Evolutionary conservation across 768 basidiomycete genomes (phyloP), one percentile per base, ranked within the genome.

Genomic region (Lanmaoa rubissima): DNA sequence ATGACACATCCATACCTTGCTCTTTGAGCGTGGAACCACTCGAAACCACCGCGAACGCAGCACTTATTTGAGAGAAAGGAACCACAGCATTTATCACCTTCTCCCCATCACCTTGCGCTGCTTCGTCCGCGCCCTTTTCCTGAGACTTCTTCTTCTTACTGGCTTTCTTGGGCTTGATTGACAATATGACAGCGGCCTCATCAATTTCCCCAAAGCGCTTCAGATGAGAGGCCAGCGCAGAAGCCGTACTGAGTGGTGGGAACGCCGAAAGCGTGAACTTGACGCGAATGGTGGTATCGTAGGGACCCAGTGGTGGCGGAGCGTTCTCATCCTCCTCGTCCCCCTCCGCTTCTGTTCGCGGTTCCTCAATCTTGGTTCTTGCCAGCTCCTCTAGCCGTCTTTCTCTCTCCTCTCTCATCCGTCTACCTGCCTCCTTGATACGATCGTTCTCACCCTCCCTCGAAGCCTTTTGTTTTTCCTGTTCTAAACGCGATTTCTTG

Each of bases 21-120:
- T 73, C 55, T 82, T 82, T 50, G 71, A 76, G 43, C 73, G 73
- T n/a, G 76, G 81, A 55, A 74, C 84, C 26, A 81, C 86, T 73
- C 60, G 84, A 84, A 1, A 92, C 86, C 3, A 84, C 88, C 3
- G 84, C 87, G 65, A 90, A 90, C 3, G 92, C 90, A 41, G 87
- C 82, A 1, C 85, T 80, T 44, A 92, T 85, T 61, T 85, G 86
- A 56, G 83, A 81, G 69, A 92, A 93, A 7, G 88, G 85, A 0
- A 92, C 82, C 5, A 90, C 77, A 0, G 92, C 91, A 7, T 79
- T 90, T 1, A 81, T 87, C 40, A 78, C 77, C 60, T 86, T 92
- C 5, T 62, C 60, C 14, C 59, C 64, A n/a, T 61, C 54, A 1
- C 47, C 42, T 38, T 82, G 79, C n/a, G 79, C 76, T 17, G 76